Percentiles rank a stretch among this genome's conserved stretches.
These are phyloP conservation scores for Phytophthora pisi DNA, from an alignment of 352 stramenopile species.

Conservation along the genomic window DNA sequence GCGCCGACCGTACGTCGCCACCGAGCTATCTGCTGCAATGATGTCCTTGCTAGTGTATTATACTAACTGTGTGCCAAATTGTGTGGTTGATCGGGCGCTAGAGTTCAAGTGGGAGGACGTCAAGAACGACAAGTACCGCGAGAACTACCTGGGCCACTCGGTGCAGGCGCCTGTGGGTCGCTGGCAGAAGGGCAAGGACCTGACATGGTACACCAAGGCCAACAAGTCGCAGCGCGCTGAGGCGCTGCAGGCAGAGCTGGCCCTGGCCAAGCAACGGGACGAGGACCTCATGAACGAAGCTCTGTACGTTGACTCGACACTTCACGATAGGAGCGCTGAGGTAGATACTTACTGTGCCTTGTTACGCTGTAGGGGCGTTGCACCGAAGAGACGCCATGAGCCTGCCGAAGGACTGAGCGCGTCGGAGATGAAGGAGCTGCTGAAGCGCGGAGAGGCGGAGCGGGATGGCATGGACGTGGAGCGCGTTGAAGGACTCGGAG, in stretches of 20 bases:
- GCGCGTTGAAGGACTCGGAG: constrained; percentile 87
- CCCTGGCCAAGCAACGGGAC: constrained; percentile 80
- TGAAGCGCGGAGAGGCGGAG: constrained; percentile 78
- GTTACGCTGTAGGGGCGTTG: constrained; percentile 56
- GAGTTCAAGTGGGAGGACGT: constrained; percentile 95
- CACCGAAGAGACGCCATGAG: constrained; percentile 54
- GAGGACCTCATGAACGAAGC: constrained; percentile 92
- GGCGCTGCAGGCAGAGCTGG: constrained; percentile 66
- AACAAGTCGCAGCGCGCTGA: constrained; percentile 59
- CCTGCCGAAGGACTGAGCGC: constrained; percentile 61
- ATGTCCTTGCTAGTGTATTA: neutral
- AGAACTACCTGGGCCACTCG: constrained; percentile 92
- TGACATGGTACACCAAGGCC: constrained; percentile 90
- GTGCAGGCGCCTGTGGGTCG: constrained; percentile 86
- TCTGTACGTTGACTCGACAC: constrained; percentile 51
- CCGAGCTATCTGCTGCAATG: neutral
- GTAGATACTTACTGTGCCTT: neutral
- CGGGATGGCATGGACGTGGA: constrained; percentile 74
- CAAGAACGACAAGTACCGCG: constrained; percentile 93
- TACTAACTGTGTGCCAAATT: constrained; percentile 6
- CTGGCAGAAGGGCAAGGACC: constrained; percentile 90
- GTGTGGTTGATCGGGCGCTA: constrained; percentile 17
- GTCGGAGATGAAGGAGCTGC: constrained; percentile 86
- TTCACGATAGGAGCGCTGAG: neutral
- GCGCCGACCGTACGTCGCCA: constrained; percentile 79